Evolutionary conservation across 768 basidiomycete genomes (phyloP), one percentile per base, ranked within the genome.

Genomic region (Boletus eberwhitei): DNA sequence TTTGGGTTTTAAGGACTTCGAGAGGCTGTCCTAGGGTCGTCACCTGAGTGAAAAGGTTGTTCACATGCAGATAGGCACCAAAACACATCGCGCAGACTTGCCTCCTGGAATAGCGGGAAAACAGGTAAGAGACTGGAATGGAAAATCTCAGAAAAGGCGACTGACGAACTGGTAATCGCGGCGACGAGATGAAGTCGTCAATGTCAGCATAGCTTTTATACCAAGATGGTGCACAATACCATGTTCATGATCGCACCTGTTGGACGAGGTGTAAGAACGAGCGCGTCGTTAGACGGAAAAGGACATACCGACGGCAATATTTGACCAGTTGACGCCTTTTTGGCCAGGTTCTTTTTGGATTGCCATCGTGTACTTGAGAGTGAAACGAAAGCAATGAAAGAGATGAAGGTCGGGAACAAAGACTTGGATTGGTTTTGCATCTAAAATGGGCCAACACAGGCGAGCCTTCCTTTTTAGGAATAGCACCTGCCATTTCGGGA

Each of bases 1-100:
- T 98, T 71, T 99, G 97, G 17, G 97, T 99, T 76, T 99, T 99
- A 62, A 98, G 74, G 34, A 98, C 97, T 76, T 99, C 97, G 54
- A 99, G 77, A 21, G 97, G 97, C 77, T 99, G 97, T 36, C 97
- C 97, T 31, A 99, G 83, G 9, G 96, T 98, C 53, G 97, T 98
- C 61, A 99, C 97, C 88, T 98, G 66, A 21, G 19, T 39, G 40
- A 36, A 48, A 52, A 48, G 16, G 31, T 41, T n/a, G 32, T 59
- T 54, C 21, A 40, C 34, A 26, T 49, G 41, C 29, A 38, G 4
- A 29, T 19, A 31, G 55, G 37, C 22, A 22, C 32, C 11, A 8
- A 35, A 26, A 41, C 40, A 29, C 32, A n/a, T 26, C 35, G 54
- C 14, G 26, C 29, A 22, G 57, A 81, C 85, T 81, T 76, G 83